Evolutionary conservation across 257 asterid genomes (phyloP).

Genomic region (Solanum stenotomum): DNA sequence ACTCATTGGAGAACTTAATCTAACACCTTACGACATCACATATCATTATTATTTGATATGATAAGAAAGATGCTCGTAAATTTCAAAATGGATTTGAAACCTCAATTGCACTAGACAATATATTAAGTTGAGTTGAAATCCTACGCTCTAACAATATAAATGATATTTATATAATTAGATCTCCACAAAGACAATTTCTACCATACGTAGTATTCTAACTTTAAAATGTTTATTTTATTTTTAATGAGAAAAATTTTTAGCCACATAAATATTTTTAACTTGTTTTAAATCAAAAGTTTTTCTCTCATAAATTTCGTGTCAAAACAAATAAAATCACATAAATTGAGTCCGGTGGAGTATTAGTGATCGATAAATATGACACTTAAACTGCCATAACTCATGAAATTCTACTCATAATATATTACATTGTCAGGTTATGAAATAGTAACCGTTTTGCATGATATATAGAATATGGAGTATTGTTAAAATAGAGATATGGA

Average conservation of each 20-base stretch:
- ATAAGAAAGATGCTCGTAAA: neutral
- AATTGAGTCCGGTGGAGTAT: rapidly evolving
- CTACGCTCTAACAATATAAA: neutral
- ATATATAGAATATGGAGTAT: neutral
- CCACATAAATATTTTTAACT: too few species aligned
- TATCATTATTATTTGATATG: neutral
- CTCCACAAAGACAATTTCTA: neutral
- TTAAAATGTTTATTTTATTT: too few species aligned
- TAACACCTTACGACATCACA: neutral
- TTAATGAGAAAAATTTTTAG: too few species aligned
- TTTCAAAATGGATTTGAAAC: neutral
- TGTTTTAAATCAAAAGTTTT: too few species aligned
- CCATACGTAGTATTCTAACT: too few species aligned
- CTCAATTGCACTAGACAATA: neutral
- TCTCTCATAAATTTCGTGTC: too few species aligned
- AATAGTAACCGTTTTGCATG: neutral
- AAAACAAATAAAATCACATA: too few species aligned
- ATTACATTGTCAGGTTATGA: neutral
- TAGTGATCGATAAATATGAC: neutral
- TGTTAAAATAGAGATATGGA: neutral
- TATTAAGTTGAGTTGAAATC: too few species aligned
- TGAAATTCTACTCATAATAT: too few species aligned
- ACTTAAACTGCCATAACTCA: too few species aligned
- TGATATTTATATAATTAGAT: neutral
- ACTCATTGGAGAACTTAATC: neutral